These are phyloP conservation scores for Chlorella sp. DNA, from an alignment of 139 green algal species.

Conservation along the genomic window DNA sequence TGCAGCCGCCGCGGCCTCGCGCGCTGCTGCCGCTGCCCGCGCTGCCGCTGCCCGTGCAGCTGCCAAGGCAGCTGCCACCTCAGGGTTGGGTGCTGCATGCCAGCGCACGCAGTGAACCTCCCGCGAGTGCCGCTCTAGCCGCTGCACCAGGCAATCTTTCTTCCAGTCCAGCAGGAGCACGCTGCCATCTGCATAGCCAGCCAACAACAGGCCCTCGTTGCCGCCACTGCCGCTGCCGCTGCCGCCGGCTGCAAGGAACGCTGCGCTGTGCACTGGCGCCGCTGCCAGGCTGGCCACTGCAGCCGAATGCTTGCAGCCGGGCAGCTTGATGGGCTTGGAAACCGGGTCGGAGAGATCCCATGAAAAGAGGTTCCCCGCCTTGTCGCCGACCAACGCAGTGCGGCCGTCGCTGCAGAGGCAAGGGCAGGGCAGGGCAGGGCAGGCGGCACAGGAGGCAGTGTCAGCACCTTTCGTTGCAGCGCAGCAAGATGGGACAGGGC, in stretches of 20 bases:
- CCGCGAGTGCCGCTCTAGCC: not conserved
- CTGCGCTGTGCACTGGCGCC: not conserved
- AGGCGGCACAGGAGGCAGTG: not conserved
- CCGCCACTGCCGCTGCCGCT: not conserved
- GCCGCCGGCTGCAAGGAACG: not conserved
- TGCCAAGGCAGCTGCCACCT: not conserved
- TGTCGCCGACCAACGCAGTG: constrained; percentile 24
- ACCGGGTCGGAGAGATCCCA: constrained; percentile 9
- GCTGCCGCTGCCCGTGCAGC: constrained; percentile 1
- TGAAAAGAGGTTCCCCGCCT: constrained; percentile 5
- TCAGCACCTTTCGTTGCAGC: not conserved
- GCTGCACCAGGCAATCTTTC: not conserved
- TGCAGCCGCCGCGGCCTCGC: not conserved
- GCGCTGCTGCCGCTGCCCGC: not conserved
- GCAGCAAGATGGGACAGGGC: not conserved
- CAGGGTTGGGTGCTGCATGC: not conserved
- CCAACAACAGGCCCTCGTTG: not conserved
- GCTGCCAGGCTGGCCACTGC: constrained; percentile 9
- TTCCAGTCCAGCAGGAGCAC: constrained; percentile 32
- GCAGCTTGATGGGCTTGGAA: constrained; percentile 17
- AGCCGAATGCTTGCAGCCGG: constrained; percentile 5
- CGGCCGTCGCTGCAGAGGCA: constrained; percentile 12
- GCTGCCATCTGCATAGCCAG: constrained; percentile 12
- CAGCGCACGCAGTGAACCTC: constrained; percentile 38
- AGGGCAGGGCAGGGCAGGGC: not conserved